Base-by-base conservation (phyloP, 2,329 filamentous ascomycete genomes). In the Fusarium poae region DNA sequence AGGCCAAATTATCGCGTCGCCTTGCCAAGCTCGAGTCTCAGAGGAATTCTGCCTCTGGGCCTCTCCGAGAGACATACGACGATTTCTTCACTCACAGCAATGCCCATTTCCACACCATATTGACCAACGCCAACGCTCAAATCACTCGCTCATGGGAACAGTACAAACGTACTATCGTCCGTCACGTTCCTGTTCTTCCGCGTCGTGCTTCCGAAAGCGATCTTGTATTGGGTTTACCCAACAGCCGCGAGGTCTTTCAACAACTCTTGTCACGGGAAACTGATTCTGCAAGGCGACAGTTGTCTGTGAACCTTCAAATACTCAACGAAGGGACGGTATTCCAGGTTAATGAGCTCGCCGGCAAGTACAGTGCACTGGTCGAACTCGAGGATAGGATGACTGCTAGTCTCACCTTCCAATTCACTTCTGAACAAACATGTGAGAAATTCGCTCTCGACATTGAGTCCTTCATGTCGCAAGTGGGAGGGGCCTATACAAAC, bases 1-100 rank as follows among this genome's bases (percentile, higher is more conserved):
- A 80, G 48, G 76, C 82, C 32, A 91, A 90, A 71, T 76, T 90
- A 1, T 84, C 83, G 63, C 82, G 85, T 23, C 84, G 88, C 0
- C 80, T 91, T 16, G 84, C 83, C 0, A 91, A 91, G 72, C 70
- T 91, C 0, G 83, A 88, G 25, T 34, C 62, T 0, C 68, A 71
- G 15, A 61, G 46, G 11, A 8, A 11, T 15, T 20, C 49, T 2
- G 59, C 34, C 2, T 48, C 65, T 1, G 25, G 32, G 3, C 3
- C 20, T 9, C 15, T 63, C 12, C 46, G 29, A 13, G 5, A 13
- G 3, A 10, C 32, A 3, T 72, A 70, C 30, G 5, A 64, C 2
- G 12, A 43, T 7, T 40, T 71, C 3, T 71, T 71, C 7, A 23
- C 25, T 1, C 20, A n/a, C 2, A 50, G 3, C 2, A n/a, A 13